A percentile compares a stretch with the other conserved stretches of the same genome.
These are phyloP conservation scores for Coemansia sp. DNA, from an alignment of 192 early-diverging fungal species.

Conservation along the genomic window DNA sequence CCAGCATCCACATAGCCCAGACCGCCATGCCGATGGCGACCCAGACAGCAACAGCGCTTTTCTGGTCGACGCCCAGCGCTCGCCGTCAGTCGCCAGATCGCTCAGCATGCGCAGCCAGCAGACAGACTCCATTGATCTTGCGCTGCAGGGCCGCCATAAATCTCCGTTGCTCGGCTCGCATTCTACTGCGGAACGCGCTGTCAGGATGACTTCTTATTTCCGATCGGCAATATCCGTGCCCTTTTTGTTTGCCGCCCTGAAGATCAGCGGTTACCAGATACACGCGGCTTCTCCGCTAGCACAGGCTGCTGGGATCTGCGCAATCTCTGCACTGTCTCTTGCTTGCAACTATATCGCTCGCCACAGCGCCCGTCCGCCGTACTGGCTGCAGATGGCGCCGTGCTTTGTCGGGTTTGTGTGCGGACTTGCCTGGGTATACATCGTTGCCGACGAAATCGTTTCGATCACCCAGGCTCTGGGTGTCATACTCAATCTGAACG, in stretches of 20 bases:
- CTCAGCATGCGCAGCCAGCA: neutral
- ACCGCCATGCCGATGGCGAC: neutral
- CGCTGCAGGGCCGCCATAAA: neutral
- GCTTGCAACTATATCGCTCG: slow-evolving; percentile 20
- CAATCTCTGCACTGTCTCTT: slow-evolving; percentile 11
- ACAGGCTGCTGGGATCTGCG: neutral
- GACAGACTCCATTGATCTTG: neutral
- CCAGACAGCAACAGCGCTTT: neutral
- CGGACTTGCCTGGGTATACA: slow-evolving; percentile 82
- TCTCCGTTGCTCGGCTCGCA: neutral
- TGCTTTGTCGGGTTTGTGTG: slow-evolving; percentile 75
- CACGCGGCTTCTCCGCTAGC: neutral
- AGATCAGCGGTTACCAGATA: slow-evolving; percentile 3
- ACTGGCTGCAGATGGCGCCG: slow-evolving; percentile 36
- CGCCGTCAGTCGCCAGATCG: neutral
- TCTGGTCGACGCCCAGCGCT: neutral
- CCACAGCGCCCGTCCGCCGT: neutral
- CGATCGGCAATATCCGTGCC: slow-evolving; percentile 19
- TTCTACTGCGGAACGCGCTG: slow-evolving; percentile 19
- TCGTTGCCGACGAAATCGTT: slow-evolving; percentile 90
- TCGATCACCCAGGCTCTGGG: slow-evolving; percentile 82
- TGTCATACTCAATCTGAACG: slow-evolving; percentile 72
- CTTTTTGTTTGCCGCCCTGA: slow-evolving; percentile 28
- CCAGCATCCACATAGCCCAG: neutral
- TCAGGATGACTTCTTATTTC: slow-evolving; percentile 19